These are phyloP conservation scores for Saccharomycopsis fibuligera DNA, from an alignment of 805 yeast genomes.

Conservation along the genomic window DNA sequence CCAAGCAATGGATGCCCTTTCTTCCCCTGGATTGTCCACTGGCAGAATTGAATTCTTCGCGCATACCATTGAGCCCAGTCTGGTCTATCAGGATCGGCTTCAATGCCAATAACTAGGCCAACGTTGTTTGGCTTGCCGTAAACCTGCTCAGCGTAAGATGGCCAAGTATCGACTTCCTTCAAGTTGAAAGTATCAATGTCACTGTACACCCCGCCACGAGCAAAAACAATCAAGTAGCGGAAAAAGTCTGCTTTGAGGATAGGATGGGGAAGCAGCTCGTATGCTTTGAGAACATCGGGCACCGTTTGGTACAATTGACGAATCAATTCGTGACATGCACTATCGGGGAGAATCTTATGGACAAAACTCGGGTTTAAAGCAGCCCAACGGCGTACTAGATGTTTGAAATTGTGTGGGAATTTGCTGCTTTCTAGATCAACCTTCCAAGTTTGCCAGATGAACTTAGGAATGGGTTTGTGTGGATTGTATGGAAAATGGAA, in stretches of 20 bases:
- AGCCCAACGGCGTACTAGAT: constrained; percentile 58
- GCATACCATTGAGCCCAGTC: constrained; percentile 96
- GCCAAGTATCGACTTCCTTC: constrained; percentile 71
- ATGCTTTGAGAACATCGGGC: constrained; percentile 75
- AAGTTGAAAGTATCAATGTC: constrained; percentile 83
- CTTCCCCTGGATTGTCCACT: constrained; percentile 91
- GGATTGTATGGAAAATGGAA: constrained; percentile 73
- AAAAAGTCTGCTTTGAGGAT: constrained; percentile 92
- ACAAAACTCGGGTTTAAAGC: constrained; percentile 53
- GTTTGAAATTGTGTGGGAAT: constrained; percentile 49
- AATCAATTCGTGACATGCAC: constrained; percentile 49
- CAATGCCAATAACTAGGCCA: constrained; percentile 85
- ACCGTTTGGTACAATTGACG: constrained; percentile 54
- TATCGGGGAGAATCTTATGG: constrained; percentile 72
- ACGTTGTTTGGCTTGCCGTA: constrained; percentile 30
- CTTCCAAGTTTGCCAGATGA: constrained; percentile 96
- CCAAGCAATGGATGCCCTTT: constrained; percentile 87
- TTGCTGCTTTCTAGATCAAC: constrained; percentile 47
- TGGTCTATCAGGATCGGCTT: constrained; percentile 93
- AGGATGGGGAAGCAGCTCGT: constrained; percentile 65
- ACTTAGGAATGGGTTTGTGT: constrained; percentile 58
- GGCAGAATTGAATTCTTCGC: constrained; percentile 88
- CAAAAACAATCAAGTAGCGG: constrained; percentile 77
- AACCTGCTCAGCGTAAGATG: constrained; percentile 38
- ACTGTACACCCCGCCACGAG: constrained; percentile 89